Percentiles rank a stretch among this genome's conserved stretches.
Conservation (phyloP, 208 protist species). For the Entamoeba moshkovskii region DNA sequence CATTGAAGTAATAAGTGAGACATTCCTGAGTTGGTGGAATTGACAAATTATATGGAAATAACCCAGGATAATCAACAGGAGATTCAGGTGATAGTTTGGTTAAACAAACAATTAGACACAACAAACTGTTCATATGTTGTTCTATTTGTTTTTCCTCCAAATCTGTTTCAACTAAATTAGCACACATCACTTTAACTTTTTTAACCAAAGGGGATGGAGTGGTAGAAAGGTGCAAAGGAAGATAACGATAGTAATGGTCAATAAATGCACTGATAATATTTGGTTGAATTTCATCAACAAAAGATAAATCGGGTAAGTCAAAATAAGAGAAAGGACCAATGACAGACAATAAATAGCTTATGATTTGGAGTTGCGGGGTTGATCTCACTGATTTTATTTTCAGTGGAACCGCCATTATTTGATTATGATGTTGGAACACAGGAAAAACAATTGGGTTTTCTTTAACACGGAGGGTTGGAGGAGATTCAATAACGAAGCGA, state of each 20-base stretch:
- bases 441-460: neutral
- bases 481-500: neutral
- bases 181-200: neutral
- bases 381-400: neutral
- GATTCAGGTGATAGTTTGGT: neutral
- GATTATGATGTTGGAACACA: neutral
- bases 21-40: neutral
- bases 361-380: neutral
- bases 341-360: neutral
- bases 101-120: neutral
- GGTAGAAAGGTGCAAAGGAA: neutral
- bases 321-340: neutral
- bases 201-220: neutral
- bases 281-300: neutral
- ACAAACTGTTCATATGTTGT: neutral
- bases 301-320: neutral
- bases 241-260: neutral
- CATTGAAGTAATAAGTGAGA: neutral
- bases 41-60: neutral
- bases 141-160: neutral
- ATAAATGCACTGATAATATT: neutral
- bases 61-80: neutral
- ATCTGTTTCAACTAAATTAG: neutral
- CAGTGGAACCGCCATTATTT: neutral
- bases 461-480: neutral